Evolutionary conservation across 192 early-diverging fungal genomes (phyloP).

Genomic region (Dimargaris xerosporica): DNA sequence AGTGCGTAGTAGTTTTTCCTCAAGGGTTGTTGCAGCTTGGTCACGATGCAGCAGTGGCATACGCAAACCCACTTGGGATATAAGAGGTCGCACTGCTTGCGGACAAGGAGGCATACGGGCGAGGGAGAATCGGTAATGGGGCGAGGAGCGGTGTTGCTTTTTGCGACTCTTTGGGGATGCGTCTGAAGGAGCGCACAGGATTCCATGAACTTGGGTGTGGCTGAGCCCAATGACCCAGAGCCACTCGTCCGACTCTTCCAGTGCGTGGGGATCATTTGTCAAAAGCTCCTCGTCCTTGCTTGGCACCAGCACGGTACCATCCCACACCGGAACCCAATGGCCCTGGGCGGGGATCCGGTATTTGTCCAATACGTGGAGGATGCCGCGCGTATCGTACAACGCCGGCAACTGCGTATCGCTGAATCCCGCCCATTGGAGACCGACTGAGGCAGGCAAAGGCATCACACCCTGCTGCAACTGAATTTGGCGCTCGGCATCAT

Average conservation of each 20-base stretch:
- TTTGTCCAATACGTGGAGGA: constrained; percentile 52
- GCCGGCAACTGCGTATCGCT: constrained; percentile 34
- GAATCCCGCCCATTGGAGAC: constrained; percentile 65
- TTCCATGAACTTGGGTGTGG: neutral
- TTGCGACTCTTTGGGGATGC: neutral
- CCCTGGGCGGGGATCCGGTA: constrained; percentile 46
- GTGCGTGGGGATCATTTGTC: neutral
- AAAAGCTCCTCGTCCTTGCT: constrained; percentile 12
- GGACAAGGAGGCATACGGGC: constrained; percentile 21
- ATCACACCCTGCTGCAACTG: constrained; percentile 40
- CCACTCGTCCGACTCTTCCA: neutral
- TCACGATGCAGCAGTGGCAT: constrained; percentile 49
- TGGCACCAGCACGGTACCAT: constrained; percentile 22
- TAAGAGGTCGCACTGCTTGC: constrained; percentile 49
- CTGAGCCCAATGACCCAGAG: constrained; percentile 6
- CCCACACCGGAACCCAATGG: constrained; percentile 74
- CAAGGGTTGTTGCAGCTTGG: constrained; percentile 22
- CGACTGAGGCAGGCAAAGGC: constrained; percentile 41
- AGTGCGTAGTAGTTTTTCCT: constrained; percentile 32
- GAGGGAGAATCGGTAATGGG: neutral
- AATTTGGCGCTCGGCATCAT: constrained; percentile 35
- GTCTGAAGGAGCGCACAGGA: neutral
- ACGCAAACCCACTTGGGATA: constrained; percentile 44
- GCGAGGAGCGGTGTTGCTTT: neutral
- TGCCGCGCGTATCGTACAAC: constrained; percentile 64